Conservation (phyloP, 1,284 basidiomycete genomes). For the Grifola frondosa region DNA sequence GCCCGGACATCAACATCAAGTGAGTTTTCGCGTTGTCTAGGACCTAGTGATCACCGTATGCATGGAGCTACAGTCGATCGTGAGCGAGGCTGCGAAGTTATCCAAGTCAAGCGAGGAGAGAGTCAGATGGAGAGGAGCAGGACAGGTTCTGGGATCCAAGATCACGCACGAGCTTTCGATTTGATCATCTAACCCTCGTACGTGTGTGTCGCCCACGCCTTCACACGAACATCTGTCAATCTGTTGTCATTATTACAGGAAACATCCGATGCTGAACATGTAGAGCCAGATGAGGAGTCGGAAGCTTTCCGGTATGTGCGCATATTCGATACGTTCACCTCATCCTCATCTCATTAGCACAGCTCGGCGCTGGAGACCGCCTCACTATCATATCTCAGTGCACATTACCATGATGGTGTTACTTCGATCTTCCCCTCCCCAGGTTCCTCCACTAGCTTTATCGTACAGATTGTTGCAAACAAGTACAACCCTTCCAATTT, state of each 20-base stretch:
- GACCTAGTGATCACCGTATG: neutral
- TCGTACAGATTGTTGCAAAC: constrained; percentile 85
- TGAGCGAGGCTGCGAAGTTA: constrained; percentile 67
- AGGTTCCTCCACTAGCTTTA: constrained; percentile 49
- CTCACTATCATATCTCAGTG: constrained; percentile 66
- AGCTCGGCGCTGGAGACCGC: constrained; percentile 72
- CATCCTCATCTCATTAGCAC: neutral
- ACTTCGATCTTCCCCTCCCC: constrained; percentile 64
- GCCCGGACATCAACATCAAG: constrained; percentile 71
- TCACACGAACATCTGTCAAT: neutral
- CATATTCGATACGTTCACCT: constrained; percentile 1
- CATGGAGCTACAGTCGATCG: constrained; percentile 61
- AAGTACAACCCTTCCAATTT: constrained; percentile 91
- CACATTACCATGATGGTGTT: constrained; percentile 80
- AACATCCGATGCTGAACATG: constrained; percentile 67
- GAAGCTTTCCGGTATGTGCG: constrained; percentile 72
- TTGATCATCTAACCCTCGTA: constrained; percentile 81
- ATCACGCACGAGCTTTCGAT: constrained; percentile 73
- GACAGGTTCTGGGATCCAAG: constrained; percentile 82
- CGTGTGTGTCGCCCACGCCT: constrained; percentile 28
- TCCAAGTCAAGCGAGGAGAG: constrained; percentile 17
- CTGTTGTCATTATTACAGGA: constrained; percentile 48
- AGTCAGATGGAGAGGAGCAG: constrained; percentile 38
- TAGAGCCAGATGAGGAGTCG: constrained; percentile 61
- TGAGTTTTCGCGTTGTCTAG: constrained; percentile 32